Evolutionary conservation across 225 moss, liverwort and hornwort species (phyloP), one percentile per base, ranked within the genome.

Genomic region (Pseudisothecium myosuroides): DNA sequence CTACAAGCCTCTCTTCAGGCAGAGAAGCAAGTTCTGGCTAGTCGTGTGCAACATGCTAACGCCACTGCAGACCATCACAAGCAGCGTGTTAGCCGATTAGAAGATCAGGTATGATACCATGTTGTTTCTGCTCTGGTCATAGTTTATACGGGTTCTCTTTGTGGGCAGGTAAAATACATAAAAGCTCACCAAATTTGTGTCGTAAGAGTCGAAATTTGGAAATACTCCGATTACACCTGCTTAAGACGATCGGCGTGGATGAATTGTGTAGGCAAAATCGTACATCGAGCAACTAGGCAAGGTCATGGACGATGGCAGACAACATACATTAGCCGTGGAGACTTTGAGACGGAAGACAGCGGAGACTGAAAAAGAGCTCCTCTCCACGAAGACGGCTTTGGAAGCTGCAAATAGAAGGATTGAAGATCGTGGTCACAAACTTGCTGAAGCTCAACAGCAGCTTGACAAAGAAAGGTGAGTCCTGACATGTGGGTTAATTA

Each of bases 401-500:
- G 99, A 99, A 90, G 91, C 90, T 85, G 93, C 95, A 80, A 95
- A 95, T 84, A 95, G 93, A 92, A 93, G 87, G 67, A 85, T 94
- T 71, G 97, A 99, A 89, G 96, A 96, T 85, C 93, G 95, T 80
- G 96, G 96, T 65, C 94, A 93, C 66, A 94, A 94, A 91, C 95
- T 96, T 92, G 93, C 92, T 85, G 96, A 99, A 80, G 94, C 96
- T 85, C 96, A 97, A 85, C 92, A 93, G 72, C 94, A 95, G 68
- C 94, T 99, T 87, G 99, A 97, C 82, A 97, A 94, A 86, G 99
- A 97, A 89, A 96, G 95, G 99, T 97, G 83, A 82, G 88, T 87
- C 69, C 50, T 89, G 67, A 74, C 16, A 16, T 66, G 79, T 76
- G 87, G 73, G 23, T 81, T 36, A 61, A 54, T 85, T n/a, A n/a